Percentiles rank a stretch among this genome's conserved stretches.
Evolutionary conservation across 2,329 filamentous ascomycete species (phyloP).

Genomic region (Plectosphaerella plurivora): DNA sequence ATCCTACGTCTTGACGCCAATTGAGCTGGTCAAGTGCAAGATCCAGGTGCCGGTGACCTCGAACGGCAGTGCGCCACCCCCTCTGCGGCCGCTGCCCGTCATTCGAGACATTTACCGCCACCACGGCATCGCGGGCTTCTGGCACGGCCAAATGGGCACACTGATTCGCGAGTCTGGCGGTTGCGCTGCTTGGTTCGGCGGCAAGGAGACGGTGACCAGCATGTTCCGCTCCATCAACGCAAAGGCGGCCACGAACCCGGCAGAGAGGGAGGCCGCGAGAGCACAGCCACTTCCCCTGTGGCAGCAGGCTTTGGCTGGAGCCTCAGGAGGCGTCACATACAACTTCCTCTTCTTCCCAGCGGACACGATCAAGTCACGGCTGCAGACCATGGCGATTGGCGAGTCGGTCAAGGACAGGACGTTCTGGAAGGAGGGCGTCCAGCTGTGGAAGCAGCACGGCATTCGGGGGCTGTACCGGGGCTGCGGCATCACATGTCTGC

Average conservation of each 20-base stretch:
- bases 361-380: slow-evolving; percentile 94
- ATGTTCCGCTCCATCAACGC: slow-evolving; percentile 61
- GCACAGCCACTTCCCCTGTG: slow-evolving; percentile 65
- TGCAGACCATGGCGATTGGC: slow-evolving; percentile 80
- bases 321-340: slow-evolving; percentile 85
- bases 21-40: slow-evolving; percentile 97
- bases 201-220: slow-evolving; percentile 74
- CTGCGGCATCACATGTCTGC: slow-evolving; percentile 85
- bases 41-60: slow-evolving; percentile 71
- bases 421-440: slow-evolving; percentile 67
- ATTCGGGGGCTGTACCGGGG: slow-evolving; percentile 85
- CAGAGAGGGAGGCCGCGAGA: slow-evolving; percentile 34
- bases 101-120: slow-evolving; percentile 77
- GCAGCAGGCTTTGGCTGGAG: slow-evolving; percentile 85
- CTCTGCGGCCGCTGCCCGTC: slow-evolving; percentile 63
- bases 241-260: slow-evolving; percentile 29
- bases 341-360: slow-evolving; percentile 98
- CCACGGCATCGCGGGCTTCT: slow-evolving; percentile 82
- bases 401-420: slow-evolving; percentile 51
- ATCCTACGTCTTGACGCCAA: slow-evolving; percentile 85
- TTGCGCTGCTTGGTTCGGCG: slow-evolving; percentile 91
- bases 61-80: slow-evolving; percentile 34
- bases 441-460: slow-evolving; percentile 79
- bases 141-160: slow-evolving; percentile 91
- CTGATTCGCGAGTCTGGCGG: slow-evolving; percentile 92